Conservation (phyloP, 192 early-diverging fungal genomes). For the Dimargaris xerosporica region DNA sequence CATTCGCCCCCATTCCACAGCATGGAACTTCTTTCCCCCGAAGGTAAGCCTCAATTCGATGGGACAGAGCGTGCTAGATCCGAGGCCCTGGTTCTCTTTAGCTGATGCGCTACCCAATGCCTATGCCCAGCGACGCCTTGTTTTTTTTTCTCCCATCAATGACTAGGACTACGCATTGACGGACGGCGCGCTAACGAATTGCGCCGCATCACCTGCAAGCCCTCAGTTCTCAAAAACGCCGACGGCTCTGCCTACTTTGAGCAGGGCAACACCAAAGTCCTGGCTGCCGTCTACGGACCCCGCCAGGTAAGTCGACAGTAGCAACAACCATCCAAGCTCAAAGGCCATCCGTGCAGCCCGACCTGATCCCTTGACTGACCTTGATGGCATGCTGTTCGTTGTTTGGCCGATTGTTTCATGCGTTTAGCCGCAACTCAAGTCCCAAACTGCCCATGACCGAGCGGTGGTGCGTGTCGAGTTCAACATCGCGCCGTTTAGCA, state of each 20-base stretch:
- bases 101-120: neutral
- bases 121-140: neutral
- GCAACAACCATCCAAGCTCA: neutral
- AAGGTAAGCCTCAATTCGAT: neutral
- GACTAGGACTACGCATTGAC: slow-evolving; percentile 76
- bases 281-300: slow-evolving; percentile 87
- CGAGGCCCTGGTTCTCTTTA: neutral
- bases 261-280: slow-evolving; percentile 88
- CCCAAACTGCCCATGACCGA: slow-evolving; percentile 44
- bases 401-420: neutral
- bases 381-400: slow-evolving; percentile 1
- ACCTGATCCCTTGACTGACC: neutral
- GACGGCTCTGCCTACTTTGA: slow-evolving; percentile 92
- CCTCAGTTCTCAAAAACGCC: slow-evolving; percentile 60
- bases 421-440: slow-evolving; percentile 36
- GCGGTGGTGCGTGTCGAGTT: slow-evolving; percentile 80
- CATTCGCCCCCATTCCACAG: neutral
- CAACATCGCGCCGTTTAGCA: slow-evolving; percentile 80
- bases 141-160: neutral
- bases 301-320: slow-evolving; percentile 39
- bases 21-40: slow-evolving; percentile 8
- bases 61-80: neutral
- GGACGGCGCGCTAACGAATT: slow-evolving; percentile 82
- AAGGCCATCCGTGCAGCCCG: neutral
- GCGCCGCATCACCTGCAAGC: slow-evolving; percentile 63